Percentiles rank a stretch among this genome's conserved stretches.
phyloP scores from a whole-genome alignment of 257 asterid genomes.

The Fraxinus quadrangulata region DNA sequence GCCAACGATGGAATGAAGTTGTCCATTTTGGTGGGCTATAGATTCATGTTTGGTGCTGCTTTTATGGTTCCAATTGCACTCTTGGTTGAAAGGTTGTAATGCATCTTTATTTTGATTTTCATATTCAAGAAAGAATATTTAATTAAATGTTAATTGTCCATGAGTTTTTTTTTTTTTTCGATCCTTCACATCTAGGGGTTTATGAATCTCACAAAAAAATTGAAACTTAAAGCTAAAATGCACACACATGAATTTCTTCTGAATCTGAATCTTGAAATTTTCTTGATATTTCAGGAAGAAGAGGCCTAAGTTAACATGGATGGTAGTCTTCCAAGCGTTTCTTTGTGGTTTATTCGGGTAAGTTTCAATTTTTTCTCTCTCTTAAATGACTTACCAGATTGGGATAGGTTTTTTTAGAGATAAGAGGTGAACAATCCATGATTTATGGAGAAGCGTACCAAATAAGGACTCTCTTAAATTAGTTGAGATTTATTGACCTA shows the following conservation, averaged over 20 bases:
- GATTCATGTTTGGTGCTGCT: slow-evolving; percentile 62
- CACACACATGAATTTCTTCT: neutral
- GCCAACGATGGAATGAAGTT: slow-evolving; percentile 57
- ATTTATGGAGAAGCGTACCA: neutral
- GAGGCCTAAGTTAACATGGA: slow-evolving; percentile 60
- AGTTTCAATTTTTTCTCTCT: neutral
- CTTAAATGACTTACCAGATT: neutral
- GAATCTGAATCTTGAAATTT: neutral
- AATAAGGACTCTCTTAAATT: slow-evolving; percentile 13
- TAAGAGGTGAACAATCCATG: neutral
- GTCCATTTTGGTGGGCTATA: slow-evolving; percentile 48
- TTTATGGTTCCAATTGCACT: slow-evolving; percentile 55
- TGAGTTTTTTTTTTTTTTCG: too few species aligned
- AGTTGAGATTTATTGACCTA: slow-evolving; percentile 18
- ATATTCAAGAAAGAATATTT: too few species aligned
- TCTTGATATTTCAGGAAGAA: slow-evolving; percentile 45
- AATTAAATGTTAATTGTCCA: too few species aligned
- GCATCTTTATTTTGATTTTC: neutral
- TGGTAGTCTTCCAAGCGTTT: slow-evolving; percentile 39
- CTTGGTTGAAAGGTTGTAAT: slow-evolving; percentile 50
- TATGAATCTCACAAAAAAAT: neutral
- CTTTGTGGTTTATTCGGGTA: slow-evolving; percentile 66
- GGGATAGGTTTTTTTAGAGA: neutral
- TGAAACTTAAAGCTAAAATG: neutral
- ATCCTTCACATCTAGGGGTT: too few species aligned